Evolutionary conservation across 129 eudicot genomes (phyloP).

Genomic region (Ambrosia artemisiifolia): DNA sequence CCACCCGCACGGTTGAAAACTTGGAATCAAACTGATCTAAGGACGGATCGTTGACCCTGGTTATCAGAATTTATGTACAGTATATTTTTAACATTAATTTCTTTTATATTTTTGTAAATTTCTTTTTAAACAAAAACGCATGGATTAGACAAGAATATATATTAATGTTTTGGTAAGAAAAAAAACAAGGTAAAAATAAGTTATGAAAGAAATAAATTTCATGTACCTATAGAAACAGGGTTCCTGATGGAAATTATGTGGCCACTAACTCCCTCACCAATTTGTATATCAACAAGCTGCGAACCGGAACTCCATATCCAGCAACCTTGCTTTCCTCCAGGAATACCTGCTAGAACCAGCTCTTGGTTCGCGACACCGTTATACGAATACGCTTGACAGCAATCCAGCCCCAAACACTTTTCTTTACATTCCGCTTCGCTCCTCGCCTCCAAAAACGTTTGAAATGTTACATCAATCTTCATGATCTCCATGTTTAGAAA

Average conservation of each 20-base stretch:
- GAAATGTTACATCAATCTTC: slow-evolving; percentile 39
- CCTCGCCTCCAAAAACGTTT: slow-evolving; percentile 30
- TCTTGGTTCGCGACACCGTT: slow-evolving; percentile 20
- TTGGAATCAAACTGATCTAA: no score
- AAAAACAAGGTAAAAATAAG: background rate
- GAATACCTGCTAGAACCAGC: slow-evolving; percentile 21
- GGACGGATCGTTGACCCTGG: no score
- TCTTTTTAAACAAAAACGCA: no score
- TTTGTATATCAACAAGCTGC: slow-evolving; percentile 30
- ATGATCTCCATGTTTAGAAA: slow-evolving; percentile 27
- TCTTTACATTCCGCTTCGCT: slow-evolving; percentile 32
- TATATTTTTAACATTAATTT: no score
- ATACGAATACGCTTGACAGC: slow-evolving; percentile 45
- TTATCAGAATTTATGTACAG: no score
- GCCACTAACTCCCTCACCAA: slow-evolving; percentile 26
- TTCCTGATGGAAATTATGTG: slow-evolving; percentile 26
- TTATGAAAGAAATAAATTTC: background rate
- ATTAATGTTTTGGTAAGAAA: no score
- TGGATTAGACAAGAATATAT: no score
- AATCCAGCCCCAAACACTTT: slow-evolving; percentile 35
- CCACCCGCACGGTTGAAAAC: no score
- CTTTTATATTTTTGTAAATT: no score
- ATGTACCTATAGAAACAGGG: slow-evolving; percentile 24
- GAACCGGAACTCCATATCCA: slow-evolving; percentile 42
- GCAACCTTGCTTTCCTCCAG: slow-evolving; percentile 37